Conservation (phyloP, 805 yeast genomes). For the Hemisphaericaspora nanyangensis region DNA sequence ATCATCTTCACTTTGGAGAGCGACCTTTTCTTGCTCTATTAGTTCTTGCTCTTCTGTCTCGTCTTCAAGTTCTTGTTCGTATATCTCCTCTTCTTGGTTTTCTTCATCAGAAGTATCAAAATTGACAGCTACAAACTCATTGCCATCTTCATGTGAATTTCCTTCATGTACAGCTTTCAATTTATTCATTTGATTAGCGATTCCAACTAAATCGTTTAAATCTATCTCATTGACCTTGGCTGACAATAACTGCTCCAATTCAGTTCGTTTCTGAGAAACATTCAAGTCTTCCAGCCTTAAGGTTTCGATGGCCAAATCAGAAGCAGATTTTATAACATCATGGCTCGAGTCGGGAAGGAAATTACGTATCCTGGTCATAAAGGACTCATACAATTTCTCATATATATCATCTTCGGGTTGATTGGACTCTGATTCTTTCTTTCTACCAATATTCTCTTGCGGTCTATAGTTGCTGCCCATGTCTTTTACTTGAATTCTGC, state of each 20-base stretch:
- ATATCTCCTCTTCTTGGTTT: slow-evolving; percentile 19
- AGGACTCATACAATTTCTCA: slow-evolving; percentile 40
- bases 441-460: background rate
- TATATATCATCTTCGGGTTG: slow-evolving; percentile 2
- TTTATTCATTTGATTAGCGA: slow-evolving; percentile 45
- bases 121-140: slow-evolving; percentile 20
- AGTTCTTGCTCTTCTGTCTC: slow-evolving; percentile 23
- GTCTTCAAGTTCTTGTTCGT: slow-evolving; percentile 13
- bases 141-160: slow-evolving; percentile 20
- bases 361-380: slow-evolving; percentile 57
- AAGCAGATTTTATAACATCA: slow-evolving; percentile 65
- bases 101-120: slow-evolving; percentile 25
- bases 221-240: slow-evolving; percentile 35
- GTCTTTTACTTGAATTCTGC: slow-evolving; percentile 62
- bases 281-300: slow-evolving; percentile 44
- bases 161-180: slow-evolving; percentile 36
- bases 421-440: background rate
- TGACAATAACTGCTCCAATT: slow-evolving; percentile 47
- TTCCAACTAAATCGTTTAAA: slow-evolving; percentile 43
- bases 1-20: slow-evolving; percentile 5
- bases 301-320: slow-evolving; percentile 58
- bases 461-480: slow-evolving; percentile 47
- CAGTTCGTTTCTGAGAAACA: slow-evolving; percentile 44
- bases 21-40: slow-evolving; percentile 34
- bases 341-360: slow-evolving; percentile 74